Evolutionary conservation across 2,329 filamentous ascomycete genomes (phyloP).

Genomic region (Hymenoscyphus fructigenus): DNA sequence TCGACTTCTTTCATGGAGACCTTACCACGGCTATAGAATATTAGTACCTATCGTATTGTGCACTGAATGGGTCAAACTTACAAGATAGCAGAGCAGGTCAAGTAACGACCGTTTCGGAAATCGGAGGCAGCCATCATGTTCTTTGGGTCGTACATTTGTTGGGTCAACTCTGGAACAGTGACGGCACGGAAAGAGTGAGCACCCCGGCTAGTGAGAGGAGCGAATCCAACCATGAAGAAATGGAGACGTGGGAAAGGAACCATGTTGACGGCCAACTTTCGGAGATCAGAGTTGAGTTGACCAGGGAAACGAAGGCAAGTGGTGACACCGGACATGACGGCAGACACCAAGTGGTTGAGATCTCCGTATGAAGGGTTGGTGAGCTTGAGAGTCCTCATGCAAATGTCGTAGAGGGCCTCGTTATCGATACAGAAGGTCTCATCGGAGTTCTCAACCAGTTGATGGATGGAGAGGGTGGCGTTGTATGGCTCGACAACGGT

Average conservation of each 20-base stretch:
- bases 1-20: conserved; percentile 99
- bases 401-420: conserved; percentile 99
- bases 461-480: conserved; percentile 96
- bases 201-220: conserved; percentile 90
- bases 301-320: conserved; percentile 99
- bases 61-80: conserved; percentile 25
- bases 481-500: conserved; percentile 99
- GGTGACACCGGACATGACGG: conserved; percentile 99
- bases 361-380: conserved; percentile 98
- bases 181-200: conserved; percentile 96
- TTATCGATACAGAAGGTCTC: conserved; percentile 99
- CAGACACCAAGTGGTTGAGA: conserved; percentile 98
- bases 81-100: conserved; percentile 99
- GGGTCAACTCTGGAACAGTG: conserved; percentile 95
- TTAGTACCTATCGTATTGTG: conserved; percentile 35
- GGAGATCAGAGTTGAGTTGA: conserved; percentile 99
- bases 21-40: conserved; percentile 76
- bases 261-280: conserved; percentile 99
- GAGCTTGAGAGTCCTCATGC: conserved; percentile 99
- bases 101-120: conserved; percentile 99
- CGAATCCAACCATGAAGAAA: conserved; percentile 99
- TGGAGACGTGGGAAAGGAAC: conserved; percentile 99
- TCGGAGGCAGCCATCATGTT: conserved; percentile 99
- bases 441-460: conserved; percentile 99
- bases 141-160: conserved; percentile 99